Percentiles rank a stretch among this genome's conserved stretches.
These are phyloP conservation scores for Beauveria sp. DNA, from an alignment of 2,329 filamentous ascomycete species.

Conservation along the genomic window DNA sequence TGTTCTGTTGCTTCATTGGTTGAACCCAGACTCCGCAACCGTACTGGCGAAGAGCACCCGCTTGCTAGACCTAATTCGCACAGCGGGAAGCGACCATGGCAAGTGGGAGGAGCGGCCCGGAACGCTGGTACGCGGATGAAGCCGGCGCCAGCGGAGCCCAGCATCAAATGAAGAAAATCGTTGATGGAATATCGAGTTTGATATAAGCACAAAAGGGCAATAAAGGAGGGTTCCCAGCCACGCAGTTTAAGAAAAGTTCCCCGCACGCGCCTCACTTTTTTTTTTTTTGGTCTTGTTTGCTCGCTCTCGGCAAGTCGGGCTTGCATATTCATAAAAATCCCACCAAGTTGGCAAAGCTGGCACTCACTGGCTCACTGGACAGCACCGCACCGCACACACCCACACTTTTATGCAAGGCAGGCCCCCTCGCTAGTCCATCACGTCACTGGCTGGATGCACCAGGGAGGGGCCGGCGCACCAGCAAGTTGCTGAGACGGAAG, in stretches of 20 bases:
- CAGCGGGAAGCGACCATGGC: background rate
- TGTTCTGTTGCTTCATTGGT: too few relatives aligned
- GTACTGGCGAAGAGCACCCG: background rate
- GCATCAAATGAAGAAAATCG: too few relatives aligned
- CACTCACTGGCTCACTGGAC: background rate
- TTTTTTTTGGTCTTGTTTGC: background rate
- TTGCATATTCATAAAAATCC: background rate
- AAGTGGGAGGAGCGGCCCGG: background rate
- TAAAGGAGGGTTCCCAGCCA: background rate
- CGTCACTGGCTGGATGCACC: constrained; percentile 4
- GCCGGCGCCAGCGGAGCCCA: background rate
- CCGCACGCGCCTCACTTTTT: background rate
- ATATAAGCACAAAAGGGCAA: background rate
- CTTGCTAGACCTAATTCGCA: background rate
- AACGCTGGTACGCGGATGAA: background rate
- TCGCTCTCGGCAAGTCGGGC: background rate
- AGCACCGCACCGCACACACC: background rate
- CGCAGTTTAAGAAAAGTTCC: background rate
- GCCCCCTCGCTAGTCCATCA: background rate
- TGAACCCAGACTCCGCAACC: too few relatives aligned
- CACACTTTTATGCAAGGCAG: background rate
- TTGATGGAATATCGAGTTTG: too few relatives aligned
- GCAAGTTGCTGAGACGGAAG: background rate
- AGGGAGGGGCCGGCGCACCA: background rate
- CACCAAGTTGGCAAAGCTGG: background rate